These are phyloP conservation scores for Penicillium subrubescens DNA, from an alignment of 495 filamentous ascomycete species.

Conservation along the genomic window DNA sequence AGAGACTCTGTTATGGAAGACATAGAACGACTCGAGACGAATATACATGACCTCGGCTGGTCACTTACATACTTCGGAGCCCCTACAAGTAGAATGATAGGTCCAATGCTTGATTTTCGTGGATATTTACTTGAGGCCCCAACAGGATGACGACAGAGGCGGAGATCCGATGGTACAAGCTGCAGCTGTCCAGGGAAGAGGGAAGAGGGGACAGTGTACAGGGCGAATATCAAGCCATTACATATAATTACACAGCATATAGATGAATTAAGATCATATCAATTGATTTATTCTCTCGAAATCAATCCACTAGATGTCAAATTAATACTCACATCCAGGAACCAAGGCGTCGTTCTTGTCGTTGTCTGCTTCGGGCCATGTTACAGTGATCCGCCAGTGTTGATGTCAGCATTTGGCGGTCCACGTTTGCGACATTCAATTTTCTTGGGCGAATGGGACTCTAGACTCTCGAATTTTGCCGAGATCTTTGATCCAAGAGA, in stretches of 20 bases:
- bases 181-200: constrained; percentile 6
- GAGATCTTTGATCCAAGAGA: background rate
- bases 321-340: background rate
- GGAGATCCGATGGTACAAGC: constrained; percentile 4
- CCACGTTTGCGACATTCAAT: background rate
- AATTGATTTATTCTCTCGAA: background rate
- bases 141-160: constrained; percentile 33
- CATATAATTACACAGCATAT: background rate
- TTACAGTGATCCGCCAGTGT: constrained; percentile 29
- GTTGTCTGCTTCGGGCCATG: constrained; percentile 25
- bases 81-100: background rate
- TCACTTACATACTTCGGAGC: background rate
- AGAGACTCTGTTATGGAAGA: background rate
- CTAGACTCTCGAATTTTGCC: background rate
- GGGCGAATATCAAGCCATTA: background rate
- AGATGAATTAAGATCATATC: background rate
- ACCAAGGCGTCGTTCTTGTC: background rate
- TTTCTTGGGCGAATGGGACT: background rate
- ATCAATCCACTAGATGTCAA: background rate
- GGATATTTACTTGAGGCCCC: constrained; percentile 10
- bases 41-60: background rate
- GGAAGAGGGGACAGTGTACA: rapidly evolving
- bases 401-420: constrained; percentile 31
- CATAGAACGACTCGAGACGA: background rate
- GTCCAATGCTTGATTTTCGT: constrained; percentile 9